Conservation (phyloP, 345 rosid genomes). For the Syzygium aqueum region DNA sequence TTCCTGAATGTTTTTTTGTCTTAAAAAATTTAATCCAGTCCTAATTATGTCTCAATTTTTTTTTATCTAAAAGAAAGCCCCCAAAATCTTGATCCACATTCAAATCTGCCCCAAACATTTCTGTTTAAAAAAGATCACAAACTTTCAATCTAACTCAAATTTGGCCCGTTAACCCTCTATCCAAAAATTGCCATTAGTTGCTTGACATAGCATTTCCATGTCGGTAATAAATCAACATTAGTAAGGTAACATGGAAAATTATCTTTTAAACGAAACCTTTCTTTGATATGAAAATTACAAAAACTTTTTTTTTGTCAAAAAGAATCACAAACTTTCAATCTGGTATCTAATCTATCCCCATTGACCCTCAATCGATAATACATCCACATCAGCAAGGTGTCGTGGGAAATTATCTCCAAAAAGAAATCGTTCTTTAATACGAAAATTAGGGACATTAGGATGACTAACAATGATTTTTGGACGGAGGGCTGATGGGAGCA, state of each 20-base stretch:
- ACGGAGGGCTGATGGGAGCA: not conserved
- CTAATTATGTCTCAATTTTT: no score
- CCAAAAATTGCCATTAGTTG: not conserved
- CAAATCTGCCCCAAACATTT: not conserved
- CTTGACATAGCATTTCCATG: not conserved
- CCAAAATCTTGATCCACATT: fast-evolving
- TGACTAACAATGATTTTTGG: not conserved
- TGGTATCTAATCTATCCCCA: not conserved
- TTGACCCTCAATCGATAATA: not conserved
- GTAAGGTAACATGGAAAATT: not conserved
- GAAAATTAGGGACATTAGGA: not conserved
- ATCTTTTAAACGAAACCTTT: not conserved
- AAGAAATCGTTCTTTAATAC: no score
- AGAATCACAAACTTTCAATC: not conserved
- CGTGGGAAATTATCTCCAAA: not conserved
- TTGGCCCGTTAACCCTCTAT: not conserved
- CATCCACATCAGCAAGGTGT: not conserved
- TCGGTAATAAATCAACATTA: not conserved
- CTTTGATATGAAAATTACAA: not conserved
- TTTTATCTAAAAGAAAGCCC: not conserved
- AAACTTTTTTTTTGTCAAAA: not conserved
- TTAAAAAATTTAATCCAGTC: no score
- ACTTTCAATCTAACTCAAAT: not conserved
- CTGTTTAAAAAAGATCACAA: not conserved
- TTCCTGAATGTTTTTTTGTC: no score